Percentiles rank a stretch among this genome's conserved stretches.
Conservation (phyloP, 345 rosid species). For the Populus alba region DNA sequence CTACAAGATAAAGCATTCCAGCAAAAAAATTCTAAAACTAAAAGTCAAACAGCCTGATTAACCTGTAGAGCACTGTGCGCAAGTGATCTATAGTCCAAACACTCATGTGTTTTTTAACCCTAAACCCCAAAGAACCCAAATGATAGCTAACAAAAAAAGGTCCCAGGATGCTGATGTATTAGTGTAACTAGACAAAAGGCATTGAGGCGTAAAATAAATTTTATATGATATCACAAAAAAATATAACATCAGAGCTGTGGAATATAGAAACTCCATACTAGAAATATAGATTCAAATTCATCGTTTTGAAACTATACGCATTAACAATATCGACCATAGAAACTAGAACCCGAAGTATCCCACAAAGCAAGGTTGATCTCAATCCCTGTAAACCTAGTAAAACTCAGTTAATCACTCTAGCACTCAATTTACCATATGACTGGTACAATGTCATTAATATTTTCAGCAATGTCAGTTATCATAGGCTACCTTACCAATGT, state of each 20-base stretch:
- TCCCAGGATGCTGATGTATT: background rate
- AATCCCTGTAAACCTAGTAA: background rate
- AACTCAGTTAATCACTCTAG: background rate
- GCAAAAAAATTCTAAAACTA: background rate
- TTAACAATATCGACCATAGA: background rate
- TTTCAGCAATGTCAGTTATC: background rate
- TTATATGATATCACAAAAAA: background rate
- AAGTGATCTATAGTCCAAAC: background rate
- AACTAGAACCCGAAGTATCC: background rate
- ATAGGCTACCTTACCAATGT: background rate
- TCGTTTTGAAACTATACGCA: background rate
- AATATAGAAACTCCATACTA: background rate
- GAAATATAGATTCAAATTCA: background rate
- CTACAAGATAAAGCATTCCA: background rate
- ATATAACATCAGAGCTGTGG: background rate
- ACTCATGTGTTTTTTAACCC: background rate
- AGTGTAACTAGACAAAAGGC: background rate
- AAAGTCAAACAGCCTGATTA: background rate
- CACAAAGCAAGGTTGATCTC: background rate
- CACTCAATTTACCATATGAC: background rate
- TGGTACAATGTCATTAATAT: background rate
- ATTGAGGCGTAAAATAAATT: background rate
- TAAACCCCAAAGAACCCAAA: background rate
- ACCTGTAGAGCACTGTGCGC: background rate
- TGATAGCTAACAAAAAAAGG: background rate